These are phyloP conservation scores for Irpex rosettiformis DNA, from an alignment of 1,284 basidiomycete species.

Conservation along the genomic window DNA sequence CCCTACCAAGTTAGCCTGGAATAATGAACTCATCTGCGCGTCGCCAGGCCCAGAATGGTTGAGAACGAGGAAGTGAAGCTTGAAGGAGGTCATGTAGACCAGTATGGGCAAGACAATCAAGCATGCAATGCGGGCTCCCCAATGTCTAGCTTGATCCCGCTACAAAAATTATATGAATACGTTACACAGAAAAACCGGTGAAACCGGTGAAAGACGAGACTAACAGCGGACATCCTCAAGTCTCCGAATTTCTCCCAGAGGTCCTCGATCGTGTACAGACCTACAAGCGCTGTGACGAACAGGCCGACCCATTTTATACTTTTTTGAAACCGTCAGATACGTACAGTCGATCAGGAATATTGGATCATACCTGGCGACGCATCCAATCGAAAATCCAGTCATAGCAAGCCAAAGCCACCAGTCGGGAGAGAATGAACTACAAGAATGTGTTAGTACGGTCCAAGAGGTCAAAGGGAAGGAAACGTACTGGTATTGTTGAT, in stretches of 20 bases:
- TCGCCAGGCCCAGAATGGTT: conserved; percentile 96
- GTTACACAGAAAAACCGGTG: not conserved
- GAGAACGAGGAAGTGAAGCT: conserved; percentile 92
- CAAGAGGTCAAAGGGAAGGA: not conserved
- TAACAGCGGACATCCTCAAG: conserved; percentile 83
- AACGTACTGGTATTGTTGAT: conserved; percentile 86
- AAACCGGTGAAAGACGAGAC: conserved; percentile 27
- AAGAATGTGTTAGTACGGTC: conserved; percentile 11
- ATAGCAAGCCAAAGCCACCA: conserved; percentile 97
- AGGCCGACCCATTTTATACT: conserved; percentile 97
- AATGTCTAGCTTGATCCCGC: conserved; percentile 87
- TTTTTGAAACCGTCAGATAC: not conserved
- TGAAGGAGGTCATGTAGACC: conserved; percentile 94
- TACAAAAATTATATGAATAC: conserved; percentile 28
- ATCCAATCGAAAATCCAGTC: conserved; percentile 92
- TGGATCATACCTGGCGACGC: conserved; percentile 75
- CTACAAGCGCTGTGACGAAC: conserved; percentile 93
- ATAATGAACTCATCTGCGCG: conserved; percentile 97
- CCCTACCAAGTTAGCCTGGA: conserved; percentile 95
- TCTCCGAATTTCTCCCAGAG: conserved; percentile 99
- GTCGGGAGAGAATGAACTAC: conserved; percentile 84
- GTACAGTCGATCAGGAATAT: not conserved
- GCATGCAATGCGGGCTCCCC: conserved; percentile 84
- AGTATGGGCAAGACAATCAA: conserved; percentile 88
- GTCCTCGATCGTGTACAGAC: conserved; percentile 95